These are phyloP conservation scores for Candida adriatica DNA, from an alignment of 805 yeast species.

Conservation along the genomic window DNA sequence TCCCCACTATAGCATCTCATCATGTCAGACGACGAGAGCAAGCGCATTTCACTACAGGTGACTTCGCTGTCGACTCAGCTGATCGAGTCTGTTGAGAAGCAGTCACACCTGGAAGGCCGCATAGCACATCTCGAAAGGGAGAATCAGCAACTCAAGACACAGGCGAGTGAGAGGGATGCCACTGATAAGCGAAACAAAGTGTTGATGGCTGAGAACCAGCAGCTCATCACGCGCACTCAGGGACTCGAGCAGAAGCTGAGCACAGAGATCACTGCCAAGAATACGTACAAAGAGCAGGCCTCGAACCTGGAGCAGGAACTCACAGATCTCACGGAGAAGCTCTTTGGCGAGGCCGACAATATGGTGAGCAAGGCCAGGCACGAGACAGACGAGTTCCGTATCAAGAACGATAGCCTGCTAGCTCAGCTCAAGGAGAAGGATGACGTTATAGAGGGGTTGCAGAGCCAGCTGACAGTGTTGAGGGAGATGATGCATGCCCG, in stretches of 20 bases:
- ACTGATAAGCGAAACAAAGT: conserved; percentile 20
- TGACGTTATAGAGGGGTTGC: conserved; percentile 53
- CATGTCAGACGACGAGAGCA: conserved; percentile 26
- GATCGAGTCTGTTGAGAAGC: conserved; percentile 53
- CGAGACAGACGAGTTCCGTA: conserved; percentile 52
- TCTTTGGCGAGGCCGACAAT: conserved; percentile 77
- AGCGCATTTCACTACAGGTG: conserved; percentile 47
- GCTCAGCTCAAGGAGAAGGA: conserved; percentile 64
- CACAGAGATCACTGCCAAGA: conserved; percentile 30
- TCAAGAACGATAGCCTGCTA: conserved; percentile 48
- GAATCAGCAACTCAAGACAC: conserved; percentile 24
- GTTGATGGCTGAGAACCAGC: conserved; percentile 26
- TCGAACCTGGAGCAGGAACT: conserved; percentile 62
- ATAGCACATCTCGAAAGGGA: conserved; percentile 33
- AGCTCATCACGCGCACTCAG: conserved; percentile 27
- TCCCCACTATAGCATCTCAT: not conserved
- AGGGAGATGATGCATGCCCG: conserved; percentile 48
- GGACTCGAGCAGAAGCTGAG: conserved; percentile 27
- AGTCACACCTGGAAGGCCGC: conserved; percentile 47
- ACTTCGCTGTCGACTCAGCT: conserved; percentile 51
- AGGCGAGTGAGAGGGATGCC: conserved; percentile 13
- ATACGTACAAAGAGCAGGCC: conserved; percentile 52
- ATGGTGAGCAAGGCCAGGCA: conserved; percentile 78
- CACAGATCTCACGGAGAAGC: conserved; percentile 69
- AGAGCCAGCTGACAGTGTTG: conserved; percentile 60